Conservation (phyloP, 805 yeast species). For the Barnettozyma sp. region DNA sequence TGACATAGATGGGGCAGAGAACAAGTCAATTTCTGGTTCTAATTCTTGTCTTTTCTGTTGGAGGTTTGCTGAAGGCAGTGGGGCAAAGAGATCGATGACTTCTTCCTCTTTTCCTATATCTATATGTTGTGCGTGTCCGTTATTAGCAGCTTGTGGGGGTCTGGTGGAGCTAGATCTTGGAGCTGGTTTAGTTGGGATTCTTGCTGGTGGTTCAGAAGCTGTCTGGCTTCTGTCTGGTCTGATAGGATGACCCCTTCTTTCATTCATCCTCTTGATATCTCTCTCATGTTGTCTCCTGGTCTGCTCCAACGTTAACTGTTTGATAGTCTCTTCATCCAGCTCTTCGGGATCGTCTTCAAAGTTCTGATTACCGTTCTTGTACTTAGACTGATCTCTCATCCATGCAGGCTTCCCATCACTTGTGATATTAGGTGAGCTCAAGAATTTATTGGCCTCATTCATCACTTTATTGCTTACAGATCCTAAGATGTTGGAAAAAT, state of each 20-base stretch:
- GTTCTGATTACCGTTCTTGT: constrained; percentile 32
- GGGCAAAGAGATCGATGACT: constrained; percentile 19
- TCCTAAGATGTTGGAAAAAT: constrained; percentile 18
- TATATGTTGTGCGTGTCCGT: constrained; percentile 2
- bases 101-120: constrained; percentile 9
- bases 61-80: constrained; percentile 12
- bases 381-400: constrained; percentile 56
- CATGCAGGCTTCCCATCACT: constrained; percentile 54
- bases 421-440: constrained; percentile 15
- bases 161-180: constrained; percentile 10
- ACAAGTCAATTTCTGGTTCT: constrained; percentile 12
- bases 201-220: constrained; percentile 6
- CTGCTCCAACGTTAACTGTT: constrained; percentile 11
- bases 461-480: constrained; percentile 20
- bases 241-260: constrained; percentile 3
- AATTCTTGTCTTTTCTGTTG: too few relatives aligned
- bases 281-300: constrained; percentile 4
- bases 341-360: constrained; percentile 42
- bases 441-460: constrained; percentile 28
- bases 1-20: constrained; percentile 9
- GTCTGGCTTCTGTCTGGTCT: constrained; percentile 6
- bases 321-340: constrained; percentile 27
- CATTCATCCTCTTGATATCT: constrained; percentile 6
- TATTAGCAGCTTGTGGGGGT: constrained; percentile 2
- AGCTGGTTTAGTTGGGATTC: constrained; percentile 10